Conservation (phyloP, 108 stramenopile genomes). For the Skeletonema menzelii region DNA sequence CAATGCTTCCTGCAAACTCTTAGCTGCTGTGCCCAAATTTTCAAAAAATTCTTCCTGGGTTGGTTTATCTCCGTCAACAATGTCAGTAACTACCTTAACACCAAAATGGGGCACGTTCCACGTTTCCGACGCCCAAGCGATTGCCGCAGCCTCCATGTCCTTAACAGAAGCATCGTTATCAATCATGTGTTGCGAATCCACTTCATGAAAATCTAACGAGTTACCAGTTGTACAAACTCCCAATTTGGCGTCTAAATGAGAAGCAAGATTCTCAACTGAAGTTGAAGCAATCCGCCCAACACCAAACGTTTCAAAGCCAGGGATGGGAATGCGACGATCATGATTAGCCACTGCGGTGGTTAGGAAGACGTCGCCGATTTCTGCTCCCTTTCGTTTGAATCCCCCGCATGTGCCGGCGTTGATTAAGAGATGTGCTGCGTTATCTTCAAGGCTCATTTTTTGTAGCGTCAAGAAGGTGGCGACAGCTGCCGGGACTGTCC, state of each 20-base stretch:
- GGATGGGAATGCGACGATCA: conserved; percentile 96
- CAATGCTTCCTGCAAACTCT: conserved; percentile 85
- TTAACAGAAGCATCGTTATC: conserved; percentile 90
- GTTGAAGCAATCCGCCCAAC: conserved; percentile 69
- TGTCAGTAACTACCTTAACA: conserved; percentile 96
- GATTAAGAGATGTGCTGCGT: conserved; percentile 74
- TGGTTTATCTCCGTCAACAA: conserved; percentile 90
- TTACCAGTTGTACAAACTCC: conserved; percentile 94
- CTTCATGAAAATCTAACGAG: conserved; percentile 85
- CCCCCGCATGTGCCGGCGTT: conserved; percentile 98
- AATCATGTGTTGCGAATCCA: conserved; percentile 77
- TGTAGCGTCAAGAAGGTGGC: conserved; percentile 80
- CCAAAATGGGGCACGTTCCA: conserved; percentile 84
- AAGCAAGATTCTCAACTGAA: conserved; percentile 51
- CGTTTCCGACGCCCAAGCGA: conserved; percentile 87
- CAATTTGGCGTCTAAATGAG: conserved; percentile 61
- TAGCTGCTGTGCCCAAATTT: conserved; percentile 88
- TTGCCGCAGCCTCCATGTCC: conserved; percentile 98
- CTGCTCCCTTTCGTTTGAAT: conserved; percentile 86
- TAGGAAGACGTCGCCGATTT: conserved; percentile 92
- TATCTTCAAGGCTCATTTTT: conserved; percentile 37
- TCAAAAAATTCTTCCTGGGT: conserved; percentile 95
- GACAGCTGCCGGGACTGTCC: conserved; percentile 88
- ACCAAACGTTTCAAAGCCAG: conserved; percentile 88
- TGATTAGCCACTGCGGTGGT: conserved; percentile 90